Percentiles rank a stretch among this genome's conserved stretches.
Conservation (phyloP, 2,329 filamentous ascomycete species). For the Verticillium tricorpus region DNA sequence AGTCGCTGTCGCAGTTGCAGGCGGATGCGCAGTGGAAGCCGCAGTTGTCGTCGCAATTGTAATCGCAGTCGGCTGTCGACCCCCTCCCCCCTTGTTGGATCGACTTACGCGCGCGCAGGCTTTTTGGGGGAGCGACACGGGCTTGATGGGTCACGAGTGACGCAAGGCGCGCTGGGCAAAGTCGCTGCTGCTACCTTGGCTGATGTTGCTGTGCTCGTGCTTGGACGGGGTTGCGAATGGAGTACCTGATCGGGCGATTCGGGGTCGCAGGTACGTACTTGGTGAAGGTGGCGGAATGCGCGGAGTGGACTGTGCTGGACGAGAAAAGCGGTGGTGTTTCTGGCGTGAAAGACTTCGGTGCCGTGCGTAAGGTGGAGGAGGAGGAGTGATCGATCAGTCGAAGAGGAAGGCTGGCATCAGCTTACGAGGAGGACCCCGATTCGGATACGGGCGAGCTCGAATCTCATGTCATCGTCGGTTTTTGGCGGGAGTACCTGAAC, state of each 20-base stretch:
- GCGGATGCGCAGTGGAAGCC: background rate
- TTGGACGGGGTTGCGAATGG: background rate
- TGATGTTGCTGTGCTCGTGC: background rate
- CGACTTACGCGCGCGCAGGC: background rate
- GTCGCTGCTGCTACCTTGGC: background rate
- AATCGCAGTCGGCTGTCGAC: background rate
- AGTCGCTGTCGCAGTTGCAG: background rate
- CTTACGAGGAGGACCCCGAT: background rate
- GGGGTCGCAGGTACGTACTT: background rate
- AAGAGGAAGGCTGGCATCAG: background rate
- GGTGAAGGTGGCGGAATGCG: background rate
- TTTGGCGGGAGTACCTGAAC: background rate
- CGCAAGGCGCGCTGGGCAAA: background rate
- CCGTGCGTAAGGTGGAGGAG: background rate
- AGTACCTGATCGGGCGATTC: background rate
- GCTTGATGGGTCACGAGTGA: constrained; percentile 1
- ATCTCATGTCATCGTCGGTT: constrained; percentile 2
- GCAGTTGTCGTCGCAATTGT: background rate
- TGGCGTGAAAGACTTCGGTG: background rate
- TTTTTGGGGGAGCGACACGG: background rate
- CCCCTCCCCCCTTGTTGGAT: background rate
- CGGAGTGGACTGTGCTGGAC: background rate
- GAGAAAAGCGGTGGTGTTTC: background rate
- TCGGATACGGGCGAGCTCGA: background rate
- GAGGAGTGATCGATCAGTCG: background rate